These are phyloP conservation scores for Helenozyma rhizophorensis DNA, from an alignment of 805 yeast species.

Conservation along the genomic window DNA sequence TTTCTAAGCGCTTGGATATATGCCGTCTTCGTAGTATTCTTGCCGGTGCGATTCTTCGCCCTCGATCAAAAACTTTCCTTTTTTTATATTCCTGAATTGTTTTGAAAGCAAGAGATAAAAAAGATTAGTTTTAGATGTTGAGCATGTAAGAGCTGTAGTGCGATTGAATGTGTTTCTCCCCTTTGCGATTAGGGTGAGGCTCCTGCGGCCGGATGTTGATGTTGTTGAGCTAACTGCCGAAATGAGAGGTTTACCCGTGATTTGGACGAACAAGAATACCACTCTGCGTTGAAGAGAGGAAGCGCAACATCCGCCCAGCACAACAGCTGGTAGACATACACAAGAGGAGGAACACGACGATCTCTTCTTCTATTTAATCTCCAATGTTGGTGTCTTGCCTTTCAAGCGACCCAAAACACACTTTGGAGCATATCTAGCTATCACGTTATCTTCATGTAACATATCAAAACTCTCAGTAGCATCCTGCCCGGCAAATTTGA, in stretches of 20 bases:
- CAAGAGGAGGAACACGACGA: no score
- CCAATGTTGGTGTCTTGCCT: slow-evolving; percentile 42
- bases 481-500: slow-evolving; percentile 44
- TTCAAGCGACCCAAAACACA: slow-evolving; percentile 50
- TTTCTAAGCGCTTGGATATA: slow-evolving; percentile 50
- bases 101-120: slow-evolving; percentile 14
- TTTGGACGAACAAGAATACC: no score
- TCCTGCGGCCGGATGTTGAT: no score
- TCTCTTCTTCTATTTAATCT: slow-evolving; percentile 17
- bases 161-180: no score
- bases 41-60: slow-evolving; percentile 7
- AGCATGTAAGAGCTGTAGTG: no score
- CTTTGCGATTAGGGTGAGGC: no score
- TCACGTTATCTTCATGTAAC: slow-evolving; percentile 55
- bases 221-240: no score
- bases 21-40: slow-evolving; percentile 10
- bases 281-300: no score
- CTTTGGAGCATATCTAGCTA: slow-evolving; percentile 44
- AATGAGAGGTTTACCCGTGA: no score
- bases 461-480: slow-evolving; percentile 48
- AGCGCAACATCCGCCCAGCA: no score
- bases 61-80: slow-evolving; percentile 9
- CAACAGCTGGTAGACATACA: no score
- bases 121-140: no score
- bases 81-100: slow-evolving; percentile 8